Base-by-base conservation (phyloP, 163 green algal genomes). In the Prototheca wickerhamii region DNA sequence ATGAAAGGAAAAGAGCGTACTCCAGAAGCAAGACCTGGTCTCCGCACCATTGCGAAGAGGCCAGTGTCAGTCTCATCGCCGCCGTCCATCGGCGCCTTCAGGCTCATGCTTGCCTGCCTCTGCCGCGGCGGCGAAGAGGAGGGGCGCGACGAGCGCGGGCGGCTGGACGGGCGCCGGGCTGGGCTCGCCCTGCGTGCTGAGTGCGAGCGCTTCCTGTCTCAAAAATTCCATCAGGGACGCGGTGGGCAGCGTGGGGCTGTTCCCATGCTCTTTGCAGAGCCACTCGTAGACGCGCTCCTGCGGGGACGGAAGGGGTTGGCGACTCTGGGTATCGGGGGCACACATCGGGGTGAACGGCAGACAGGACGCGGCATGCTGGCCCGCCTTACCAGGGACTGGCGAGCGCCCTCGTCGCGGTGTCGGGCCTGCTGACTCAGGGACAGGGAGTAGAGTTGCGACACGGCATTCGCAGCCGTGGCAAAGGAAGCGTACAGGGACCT, bases 371-470 rank as follows among this genome's bases (percentile, higher is more conserved):
- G 33, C 7, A 37, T 23, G 12, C 26, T 18, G 26, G 55, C 67
- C 60, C 34, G 15, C 5, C 46, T 0, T 54, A 78, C 70, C 70
- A 80, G 64, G 23, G 61, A 65, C n/a, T 74, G 53, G 7, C 67
- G 65, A 20, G 73, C 68, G 17, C 73, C 73, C 21, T 44, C 51
- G 25, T 67, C 67, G 42, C 64, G 67, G 26, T 52, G 34, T 6
- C 59, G 62, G 37, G 76, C 62, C 42, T 61, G 30, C 33, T 71
- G 60, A 34, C 70, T 49, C 18, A 70, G 26, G 10, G 70, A 59
- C 26, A 70, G 53, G 12, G 65, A 68, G 31, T 80, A 81, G 20
- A 81, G 61, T 25, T 74, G 61, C 3, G 52, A 69, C 4, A 81
- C 54, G 17, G 61, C 53, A 55, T 79, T 80, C 33, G 74, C 74